Base-by-base conservation (phyloP, 352 stramenopile genomes). In the Globisporangium acanthophoron region DNA sequence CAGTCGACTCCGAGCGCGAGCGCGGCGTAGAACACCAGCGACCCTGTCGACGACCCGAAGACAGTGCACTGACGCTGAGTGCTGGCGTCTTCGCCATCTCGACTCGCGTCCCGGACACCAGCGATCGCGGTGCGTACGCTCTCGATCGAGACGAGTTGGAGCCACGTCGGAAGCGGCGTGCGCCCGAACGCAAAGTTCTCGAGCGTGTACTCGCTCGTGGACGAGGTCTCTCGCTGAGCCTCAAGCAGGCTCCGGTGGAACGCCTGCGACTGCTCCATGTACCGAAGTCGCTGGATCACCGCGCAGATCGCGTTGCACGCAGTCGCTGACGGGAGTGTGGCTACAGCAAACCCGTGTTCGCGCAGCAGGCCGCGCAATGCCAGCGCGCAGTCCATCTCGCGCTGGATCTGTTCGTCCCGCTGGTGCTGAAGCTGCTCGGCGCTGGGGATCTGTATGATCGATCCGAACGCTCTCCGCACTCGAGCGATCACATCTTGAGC, bases 171-270 rank as follows among this genome's bases (percentile, higher is more conserved):
- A 46, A 85, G 73, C 18, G 75, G 70, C 15, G 78, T 88, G 58
- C 62, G 79, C 18, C 78, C 78, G 52, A 78, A 88, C 5, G 78
- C 75, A 57, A 80, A 88, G 47, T 85, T 85, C 24, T 73, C 66
- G 3, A 49, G 24, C 24, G 71, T 70, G 53, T 88, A 88, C 16
- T 37, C 5, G 35, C 29, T 29, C 20, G 29, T 37, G 48, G 54
- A 56, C 15, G 39, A 33, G 6, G 69, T 47, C 2, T 65, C 40
- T 31, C 50, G 59, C 40, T 80, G 74, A 1, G 67, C 54, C 49
- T 52, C 31, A 5, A 68, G 44, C 11, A 84, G 54, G 0, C 45
- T 52, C 7, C 29, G 56, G 24, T 84, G 74, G 43, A 84, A 80
- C 18, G 21, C 18, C 24, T 71, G 62, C 18, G 69, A 64, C 54